phyloP scores from a whole-genome alignment of 495 filamentous ascomycete genomes.

The Penicillium fimorum region DNA sequence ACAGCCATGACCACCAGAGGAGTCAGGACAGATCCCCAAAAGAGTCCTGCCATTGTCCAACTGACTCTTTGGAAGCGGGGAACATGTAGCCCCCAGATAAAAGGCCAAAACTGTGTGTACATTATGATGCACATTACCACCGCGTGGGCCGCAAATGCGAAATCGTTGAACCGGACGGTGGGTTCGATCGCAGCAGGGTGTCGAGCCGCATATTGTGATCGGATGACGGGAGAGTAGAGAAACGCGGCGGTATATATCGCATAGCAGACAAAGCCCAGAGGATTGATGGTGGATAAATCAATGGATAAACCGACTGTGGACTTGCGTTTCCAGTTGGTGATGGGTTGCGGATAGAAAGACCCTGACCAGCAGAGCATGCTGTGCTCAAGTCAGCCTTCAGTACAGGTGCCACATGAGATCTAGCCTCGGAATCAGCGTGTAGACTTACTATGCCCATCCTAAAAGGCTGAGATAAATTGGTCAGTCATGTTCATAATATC shows the following conservation, averaged over 20 bases:
- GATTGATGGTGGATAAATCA: conserved; percentile 82
- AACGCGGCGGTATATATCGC: conserved; percentile 68
- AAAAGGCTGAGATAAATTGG: conserved; percentile 28
- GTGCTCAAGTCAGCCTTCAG: conserved; percentile 5
- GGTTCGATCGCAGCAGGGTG: conserved; percentile 68
- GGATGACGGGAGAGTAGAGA: conserved; percentile 74
- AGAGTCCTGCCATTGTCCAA: conserved; percentile 62
- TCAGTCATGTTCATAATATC: neutral
- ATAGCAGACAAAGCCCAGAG: conserved; percentile 79
- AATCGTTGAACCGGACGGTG: conserved; percentile 86
- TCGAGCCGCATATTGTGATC: conserved; percentile 79
- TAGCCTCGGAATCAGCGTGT: neutral
- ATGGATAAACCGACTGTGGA: conserved; percentile 81
- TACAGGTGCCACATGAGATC: neutral
- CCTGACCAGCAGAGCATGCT: conserved; percentile 74
- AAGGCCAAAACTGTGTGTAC: conserved; percentile 69
- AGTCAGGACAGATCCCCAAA: conserved; percentile 61
- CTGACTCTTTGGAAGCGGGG: conserved; percentile 55
- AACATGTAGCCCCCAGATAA: conserved; percentile 72
- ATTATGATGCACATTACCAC: conserved; percentile 63
- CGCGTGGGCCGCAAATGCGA: conserved; percentile 82
- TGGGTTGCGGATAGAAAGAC: conserved; percentile 89
- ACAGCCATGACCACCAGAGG: conserved; percentile 56
- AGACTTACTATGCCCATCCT: conserved; percentile 47
- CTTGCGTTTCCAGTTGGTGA: conserved; percentile 69